These are phyloP conservation scores for Ophiostoma tasmaniense DNA, from an alignment of 2,329 filamentous ascomycete species.

Conservation along the genomic window DNA sequence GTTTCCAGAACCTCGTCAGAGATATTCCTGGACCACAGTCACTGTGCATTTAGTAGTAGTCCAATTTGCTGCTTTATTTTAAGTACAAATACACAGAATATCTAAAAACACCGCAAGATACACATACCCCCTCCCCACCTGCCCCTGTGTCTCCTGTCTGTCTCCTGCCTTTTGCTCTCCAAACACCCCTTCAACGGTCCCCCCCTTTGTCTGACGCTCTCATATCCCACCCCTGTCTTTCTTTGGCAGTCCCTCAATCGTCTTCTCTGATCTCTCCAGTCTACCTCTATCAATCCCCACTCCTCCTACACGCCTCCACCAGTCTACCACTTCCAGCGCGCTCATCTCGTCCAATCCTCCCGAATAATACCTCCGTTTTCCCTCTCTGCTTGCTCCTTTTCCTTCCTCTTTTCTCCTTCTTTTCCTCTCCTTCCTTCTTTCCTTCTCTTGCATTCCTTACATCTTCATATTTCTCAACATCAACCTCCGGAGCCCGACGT, in stretches of 20 bases:
- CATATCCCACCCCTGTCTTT: neutral
- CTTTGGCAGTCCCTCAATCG: neutral
- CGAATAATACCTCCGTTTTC: neutral
- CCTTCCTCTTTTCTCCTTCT: neutral
- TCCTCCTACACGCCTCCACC: neutral
- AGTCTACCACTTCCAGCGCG: neutral
- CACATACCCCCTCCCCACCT: neutral
- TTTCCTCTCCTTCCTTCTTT: conserved; percentile 6
- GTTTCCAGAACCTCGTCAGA: neutral
- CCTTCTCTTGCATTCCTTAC: conserved; percentile 1
- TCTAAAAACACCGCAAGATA: neutral
- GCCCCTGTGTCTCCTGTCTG: neutral
- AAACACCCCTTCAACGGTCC: conserved; percentile 4
- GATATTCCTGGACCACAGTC: neutral
- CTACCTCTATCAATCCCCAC: neutral
- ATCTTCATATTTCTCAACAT: conserved; percentile 7
- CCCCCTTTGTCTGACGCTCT: conserved; percentile 1
- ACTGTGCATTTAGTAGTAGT: neutral
- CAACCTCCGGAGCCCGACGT: neutral
- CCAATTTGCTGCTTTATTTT: too few relatives aligned
- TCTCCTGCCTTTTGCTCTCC: neutral
- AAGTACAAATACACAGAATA: neutral
- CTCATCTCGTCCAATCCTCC: conserved; percentile 1
- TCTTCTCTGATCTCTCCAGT: neutral
- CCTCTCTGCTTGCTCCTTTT: neutral